Evolutionary conservation across 1,284 basidiomycete genomes (phyloP), one percentile per base, ranked within the genome.

Genomic region (Ganoderma resinaceum): DNA sequence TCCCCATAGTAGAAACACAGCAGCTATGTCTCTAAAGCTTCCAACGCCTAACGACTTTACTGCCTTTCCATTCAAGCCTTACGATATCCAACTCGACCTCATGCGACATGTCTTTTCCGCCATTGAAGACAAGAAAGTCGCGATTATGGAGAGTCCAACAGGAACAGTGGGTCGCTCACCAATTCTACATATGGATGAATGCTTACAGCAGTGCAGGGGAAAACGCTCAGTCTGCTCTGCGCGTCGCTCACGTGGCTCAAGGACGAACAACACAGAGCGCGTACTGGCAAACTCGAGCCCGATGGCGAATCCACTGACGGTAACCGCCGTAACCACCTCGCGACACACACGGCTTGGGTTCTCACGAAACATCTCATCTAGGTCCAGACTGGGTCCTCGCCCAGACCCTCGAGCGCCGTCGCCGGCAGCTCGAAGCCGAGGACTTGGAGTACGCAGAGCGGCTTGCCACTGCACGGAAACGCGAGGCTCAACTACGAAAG

Each of bases 91-190:
- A 79, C 82, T 89, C 1, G 89, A 95, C 49, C 87, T 99, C 42
- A 99, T 99, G 97, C 87, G 84, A 16, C 92, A 95, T 69, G 82
- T 99, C 4, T 99, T 97, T 78, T 75, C 85, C 2, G 87, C 92
- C 0, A 93, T 98, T 62, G 96, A 98, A 77, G 74, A 80, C 61
- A 85, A 75, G 79, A 92, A 87, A 79, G 84, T 98, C 11, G 90
- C 95, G 2, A 92, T 99, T 58, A 82, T 95, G 26, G 94, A 96
- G 78, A 94, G 92, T 71, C 95, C 94, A 0, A 96, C 95, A 0
- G 95, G 95, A 71, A 96, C 95, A 29, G 91, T 92, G 16, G n/a
- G 68, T 49, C 23, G 0, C 46, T 5, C 42, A 12, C 0, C 73
- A 20, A 42, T 29, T 46, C 14, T 49, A 23, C 61, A 14, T 33